Conservation (phyloP, 2,329 filamentous ascomycete genomes). For the Tetracladium maxilliforme region DNA sequence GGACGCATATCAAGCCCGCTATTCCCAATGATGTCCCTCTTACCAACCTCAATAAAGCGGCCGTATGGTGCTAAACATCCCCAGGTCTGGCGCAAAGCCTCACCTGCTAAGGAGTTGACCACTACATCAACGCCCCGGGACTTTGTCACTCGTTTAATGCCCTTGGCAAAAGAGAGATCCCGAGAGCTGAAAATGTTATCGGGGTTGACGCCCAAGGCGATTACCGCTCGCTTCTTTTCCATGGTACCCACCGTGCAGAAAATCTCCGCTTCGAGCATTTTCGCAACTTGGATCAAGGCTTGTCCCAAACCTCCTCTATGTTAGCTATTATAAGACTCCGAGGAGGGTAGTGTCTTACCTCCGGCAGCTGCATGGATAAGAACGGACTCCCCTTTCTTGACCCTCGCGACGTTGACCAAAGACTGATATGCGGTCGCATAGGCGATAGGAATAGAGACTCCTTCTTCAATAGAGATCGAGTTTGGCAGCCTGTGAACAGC, state of each 20-base stretch:
- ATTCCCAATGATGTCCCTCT: slow-evolving; percentile 19
- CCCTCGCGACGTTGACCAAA: slow-evolving; percentile 9
- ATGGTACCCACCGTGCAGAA: slow-evolving; percentile 11
- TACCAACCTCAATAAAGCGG: slow-evolving; percentile 25
- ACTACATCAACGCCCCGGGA: slow-evolving; percentile 10
- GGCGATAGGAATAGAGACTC: slow-evolving; percentile 10
- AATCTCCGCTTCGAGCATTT: slow-evolving; percentile 8
- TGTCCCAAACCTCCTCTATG: no score
- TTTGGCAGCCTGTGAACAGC: slow-evolving; percentile 7
- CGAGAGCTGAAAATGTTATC: slow-evolving; percentile 8
- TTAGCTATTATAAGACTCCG: no score
- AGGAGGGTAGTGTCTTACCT: no score
- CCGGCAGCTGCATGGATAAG: slow-evolving; percentile 19
- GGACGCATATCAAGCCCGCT: slow-evolving; percentile 19
- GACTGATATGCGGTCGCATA: slow-evolving; percentile 12
- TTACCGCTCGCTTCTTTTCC: slow-evolving; percentile 7
- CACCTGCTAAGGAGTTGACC: slow-evolving; percentile 6
- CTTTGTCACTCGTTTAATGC: slow-evolving; percentile 6
- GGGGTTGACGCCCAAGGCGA: no score
- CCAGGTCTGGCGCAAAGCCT: slow-evolving; percentile 15
- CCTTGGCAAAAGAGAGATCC: slow-evolving; percentile 5
- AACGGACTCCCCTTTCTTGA: slow-evolving; percentile 12
- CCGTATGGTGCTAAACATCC: slow-evolving; percentile 21
- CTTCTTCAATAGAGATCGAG: slow-evolving; percentile 8
- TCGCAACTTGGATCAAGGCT: slow-evolving; percentile 17